Percentiles rank a stretch among this genome's conserved stretches.
Conservation (phyloP, 176 grass and related monocot genomes). For the Oryza glaberrima region DNA sequence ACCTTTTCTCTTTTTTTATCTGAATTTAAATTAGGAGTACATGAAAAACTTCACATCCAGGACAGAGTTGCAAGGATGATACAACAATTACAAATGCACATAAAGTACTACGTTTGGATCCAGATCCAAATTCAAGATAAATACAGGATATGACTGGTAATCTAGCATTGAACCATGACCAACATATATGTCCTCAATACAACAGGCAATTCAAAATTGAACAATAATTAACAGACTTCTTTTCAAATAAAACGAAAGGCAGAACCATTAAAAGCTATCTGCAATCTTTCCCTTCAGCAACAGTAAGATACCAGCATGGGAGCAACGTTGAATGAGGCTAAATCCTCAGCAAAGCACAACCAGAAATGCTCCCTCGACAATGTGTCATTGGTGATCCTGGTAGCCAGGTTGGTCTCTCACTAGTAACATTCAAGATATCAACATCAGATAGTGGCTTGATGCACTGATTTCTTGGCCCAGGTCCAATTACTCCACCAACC, state of each 20-base stretch:
- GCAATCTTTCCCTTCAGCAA: constrained; percentile 26
- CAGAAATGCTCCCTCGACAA: constrained; percentile 80
- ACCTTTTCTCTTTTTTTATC: neutral
- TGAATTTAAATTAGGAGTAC: neutral
- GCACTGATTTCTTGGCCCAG: constrained; percentile 91
- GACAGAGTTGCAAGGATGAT: neutral
- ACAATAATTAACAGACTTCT: constrained; percentile 31
- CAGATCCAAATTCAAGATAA: constrained; percentile 27
- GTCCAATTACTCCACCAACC: constrained; percentile 90
- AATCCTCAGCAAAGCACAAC: constrained; percentile 88
- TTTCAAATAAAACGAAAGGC: constrained; percentile 40
- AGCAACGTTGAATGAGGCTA: constrained; percentile 37
- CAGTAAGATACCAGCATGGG: neutral
- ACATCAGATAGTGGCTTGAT: constrained; percentile 87
- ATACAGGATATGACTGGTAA: constrained; percentile 32
- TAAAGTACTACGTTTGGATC: neutral
- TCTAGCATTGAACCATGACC: constrained; percentile 10
- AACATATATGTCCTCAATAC: constrained; percentile 26
- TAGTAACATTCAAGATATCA: constrained; percentile 82
- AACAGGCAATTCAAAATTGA: constrained; percentile 15
- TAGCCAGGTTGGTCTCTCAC: constrained; percentile 84
- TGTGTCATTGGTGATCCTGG: constrained; percentile 78
- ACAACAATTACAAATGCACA: constrained; percentile 21
- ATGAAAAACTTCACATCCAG: neutral
- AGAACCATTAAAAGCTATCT: constrained; percentile 26